Evolutionary conservation across 2,329 filamentous ascomycete genomes (phyloP).

Genomic region (Aspergillus quadricinctus): DNA sequence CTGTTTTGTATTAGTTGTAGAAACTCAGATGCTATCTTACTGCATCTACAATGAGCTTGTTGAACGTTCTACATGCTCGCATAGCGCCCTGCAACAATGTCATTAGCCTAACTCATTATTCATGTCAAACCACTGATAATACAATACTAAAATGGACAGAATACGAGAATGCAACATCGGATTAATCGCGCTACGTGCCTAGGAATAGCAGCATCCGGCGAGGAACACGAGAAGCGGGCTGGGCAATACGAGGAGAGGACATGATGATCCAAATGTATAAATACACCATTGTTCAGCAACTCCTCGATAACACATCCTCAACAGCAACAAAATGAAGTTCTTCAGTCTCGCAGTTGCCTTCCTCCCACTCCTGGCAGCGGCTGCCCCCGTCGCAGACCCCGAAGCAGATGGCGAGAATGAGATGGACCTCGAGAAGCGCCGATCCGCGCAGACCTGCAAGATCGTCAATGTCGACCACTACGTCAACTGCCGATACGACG

Average conservation of each 20-base stretch:
- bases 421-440: background rate
- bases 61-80: too few species aligned
- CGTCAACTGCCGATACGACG: constrained; percentile 8
- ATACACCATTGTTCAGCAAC: background rate
- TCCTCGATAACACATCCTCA: too few species aligned
- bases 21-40: too few species aligned
- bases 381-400: background rate
- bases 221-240: background rate
- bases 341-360: background rate
- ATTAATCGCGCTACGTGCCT: background rate
- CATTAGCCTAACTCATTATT: too few species aligned
- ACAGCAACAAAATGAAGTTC: background rate
- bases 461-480: constrained; percentile 9
- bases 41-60: too few species aligned
- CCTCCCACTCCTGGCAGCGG: background rate
- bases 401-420: background rate
- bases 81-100: too few species aligned
- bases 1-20: too few species aligned
- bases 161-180: background rate
- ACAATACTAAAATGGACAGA: background rate
- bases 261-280: background rate
- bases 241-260: background rate
- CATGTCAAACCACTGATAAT: background rate
- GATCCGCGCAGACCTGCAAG: constrained; percentile 8
- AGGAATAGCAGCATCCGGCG: background rate